Evolutionary conservation across 805 yeast genomes (phyloP).

Genomic region (Wickerhamomyces alni): DNA sequence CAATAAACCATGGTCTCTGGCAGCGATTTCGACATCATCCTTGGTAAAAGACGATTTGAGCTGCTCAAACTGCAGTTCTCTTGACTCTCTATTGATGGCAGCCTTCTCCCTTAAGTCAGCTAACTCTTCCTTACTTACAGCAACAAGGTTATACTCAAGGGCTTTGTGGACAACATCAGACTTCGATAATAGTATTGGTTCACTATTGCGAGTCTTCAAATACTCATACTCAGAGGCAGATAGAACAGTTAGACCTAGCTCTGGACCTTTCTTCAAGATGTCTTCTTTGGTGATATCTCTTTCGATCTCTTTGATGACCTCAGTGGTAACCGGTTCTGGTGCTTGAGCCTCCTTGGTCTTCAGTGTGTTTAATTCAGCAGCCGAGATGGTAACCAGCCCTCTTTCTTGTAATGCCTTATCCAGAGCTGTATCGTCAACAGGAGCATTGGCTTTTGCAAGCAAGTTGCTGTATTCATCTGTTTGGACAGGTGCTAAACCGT

Average conservation of each 20-base stretch:
- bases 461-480: slow-evolving; percentile 9
- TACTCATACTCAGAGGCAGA: slow-evolving; percentile 27
- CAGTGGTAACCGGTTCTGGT: too few relatives aligned
- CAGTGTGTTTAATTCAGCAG: slow-evolving; percentile 2
- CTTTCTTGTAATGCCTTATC: slow-evolving; percentile 16
- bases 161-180: slow-evolving; percentile 22
- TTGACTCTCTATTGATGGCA: slow-evolving; percentile 1
- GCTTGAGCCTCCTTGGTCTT: background rate
- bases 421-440: slow-evolving; percentile 19
- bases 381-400: slow-evolving; percentile 1
- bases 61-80: background rate
- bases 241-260: slow-evolving; percentile 29
- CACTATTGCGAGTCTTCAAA: slow-evolving; percentile 9
- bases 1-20: slow-evolving; percentile 41
- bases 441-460: slow-evolving; percentile 14
- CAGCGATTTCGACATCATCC: slow-evolving; percentile 31
- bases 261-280: slow-evolving; percentile 21
- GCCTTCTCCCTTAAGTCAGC: slow-evolving; percentile 13
- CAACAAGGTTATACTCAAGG: slow-evolving; percentile 26
- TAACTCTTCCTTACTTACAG: slow-evolving; percentile 29
- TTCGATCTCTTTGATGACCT: too few relatives aligned
- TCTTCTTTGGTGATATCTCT: slow-evolving; percentile 2
- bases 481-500: slow-evolving; percentile 11
- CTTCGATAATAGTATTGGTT: slow-evolving; percentile 2
- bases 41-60: slow-evolving; percentile 7